Conservation (phyloP, 2,329 filamentous ascomycete genomes). For the Penicillium oxalicum region DNA sequence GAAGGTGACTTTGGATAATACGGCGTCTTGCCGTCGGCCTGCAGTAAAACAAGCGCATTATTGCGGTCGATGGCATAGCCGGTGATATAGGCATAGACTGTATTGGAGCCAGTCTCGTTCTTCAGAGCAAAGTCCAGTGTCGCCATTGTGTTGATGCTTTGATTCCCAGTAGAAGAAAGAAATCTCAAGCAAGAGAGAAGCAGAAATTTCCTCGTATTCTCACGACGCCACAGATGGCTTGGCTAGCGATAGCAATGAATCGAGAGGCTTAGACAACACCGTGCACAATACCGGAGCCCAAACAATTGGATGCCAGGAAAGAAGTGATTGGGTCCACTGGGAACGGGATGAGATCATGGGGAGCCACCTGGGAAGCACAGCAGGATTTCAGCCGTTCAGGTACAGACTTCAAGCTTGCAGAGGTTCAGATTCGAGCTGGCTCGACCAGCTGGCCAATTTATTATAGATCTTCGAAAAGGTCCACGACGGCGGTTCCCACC, state of each 20-base stretch:
- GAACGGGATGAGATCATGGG: no score
- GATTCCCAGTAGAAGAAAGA: not conserved
- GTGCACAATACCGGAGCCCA: no score
- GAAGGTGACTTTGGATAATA: slow-evolving; percentile 60
- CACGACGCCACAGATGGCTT: no score
- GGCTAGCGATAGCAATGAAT: no score
- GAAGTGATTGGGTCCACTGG: no score
- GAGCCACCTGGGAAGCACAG: no score
- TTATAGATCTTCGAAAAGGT: no score
- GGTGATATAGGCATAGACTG: slow-evolving; percentile 65
- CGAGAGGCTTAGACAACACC: no score
- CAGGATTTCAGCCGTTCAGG: not conserved
- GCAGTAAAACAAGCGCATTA: slow-evolving; percentile 56
- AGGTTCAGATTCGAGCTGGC: not conserved
- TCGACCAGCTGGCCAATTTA: no score
- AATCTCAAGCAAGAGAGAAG: not conserved
- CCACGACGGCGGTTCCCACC: not conserved
- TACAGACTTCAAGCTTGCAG: not conserved
- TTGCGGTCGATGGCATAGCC: slow-evolving; percentile 57
- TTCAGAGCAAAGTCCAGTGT: slow-evolving; percentile 57
- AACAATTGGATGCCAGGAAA: no score
- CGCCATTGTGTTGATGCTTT: slow-evolving; percentile 11
- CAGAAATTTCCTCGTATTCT: not conserved
- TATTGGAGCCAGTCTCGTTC: slow-evolving; percentile 59
- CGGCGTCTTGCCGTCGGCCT: slow-evolving; percentile 58